Percentiles rank a stretch among this genome's conserved stretches.
Conservation (phyloP, 176 grass and related monocot species). For the Raddia guianensis region DNA sequence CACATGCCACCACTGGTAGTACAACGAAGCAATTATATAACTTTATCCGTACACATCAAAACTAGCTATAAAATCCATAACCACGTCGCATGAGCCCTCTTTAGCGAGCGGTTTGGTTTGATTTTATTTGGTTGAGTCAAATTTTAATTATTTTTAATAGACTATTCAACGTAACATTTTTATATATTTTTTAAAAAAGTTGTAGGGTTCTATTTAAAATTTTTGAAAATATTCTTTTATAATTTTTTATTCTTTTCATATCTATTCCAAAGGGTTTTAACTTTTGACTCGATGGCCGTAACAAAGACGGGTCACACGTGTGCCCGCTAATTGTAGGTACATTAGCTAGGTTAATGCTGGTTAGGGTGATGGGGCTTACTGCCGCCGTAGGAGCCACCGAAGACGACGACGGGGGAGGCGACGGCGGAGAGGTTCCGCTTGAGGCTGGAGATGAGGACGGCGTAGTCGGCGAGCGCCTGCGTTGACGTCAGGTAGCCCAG, state of each 20-base stretch:
- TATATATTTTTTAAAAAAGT: too few species aligned
- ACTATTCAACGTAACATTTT: too few species aligned
- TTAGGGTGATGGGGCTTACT: slow-evolving; percentile 49
- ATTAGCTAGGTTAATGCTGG: background rate
- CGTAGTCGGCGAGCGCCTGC: slow-evolving; percentile 93
- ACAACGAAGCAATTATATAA: background rate
- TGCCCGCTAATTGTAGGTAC: background rate
- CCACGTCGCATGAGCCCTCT: background rate
- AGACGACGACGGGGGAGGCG: slow-evolving; percentile 80
- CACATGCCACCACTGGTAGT: too few species aligned
- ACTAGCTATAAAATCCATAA: background rate
- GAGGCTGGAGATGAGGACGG: slow-evolving; percentile 78
- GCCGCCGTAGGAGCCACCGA: slow-evolving; percentile 91
- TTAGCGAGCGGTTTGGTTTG: too few species aligned
- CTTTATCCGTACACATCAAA: background rate
- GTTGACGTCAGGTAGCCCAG: slow-evolving; percentile 93
- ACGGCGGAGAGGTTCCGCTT: slow-evolving; percentile 79
- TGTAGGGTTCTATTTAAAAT: too few species aligned
- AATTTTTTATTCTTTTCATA: too few species aligned
- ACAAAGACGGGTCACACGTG: background rate
- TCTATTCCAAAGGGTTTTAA: too few species aligned
- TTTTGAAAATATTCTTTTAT: too few species aligned
- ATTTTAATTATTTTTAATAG: too few species aligned
- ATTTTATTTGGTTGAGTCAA: too few species aligned
- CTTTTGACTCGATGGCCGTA: too few species aligned